Evolutionary conservation across 2,329 filamentous ascomycete genomes (phyloP).

Genomic region (Fusarium decemcellulare): DNA sequence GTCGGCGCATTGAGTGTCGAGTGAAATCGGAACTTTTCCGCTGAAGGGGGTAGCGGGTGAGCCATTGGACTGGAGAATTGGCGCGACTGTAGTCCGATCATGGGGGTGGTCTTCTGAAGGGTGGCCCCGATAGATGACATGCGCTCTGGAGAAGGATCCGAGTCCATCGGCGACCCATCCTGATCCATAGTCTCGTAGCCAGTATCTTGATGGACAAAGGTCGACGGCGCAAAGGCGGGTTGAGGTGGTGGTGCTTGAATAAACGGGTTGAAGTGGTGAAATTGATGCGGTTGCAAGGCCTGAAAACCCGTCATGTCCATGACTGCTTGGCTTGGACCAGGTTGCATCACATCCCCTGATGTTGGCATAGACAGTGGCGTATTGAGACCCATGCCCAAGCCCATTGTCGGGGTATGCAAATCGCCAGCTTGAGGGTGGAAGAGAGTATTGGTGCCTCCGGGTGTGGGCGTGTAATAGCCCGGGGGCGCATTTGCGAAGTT

Average conservation of each 20-base stretch:
- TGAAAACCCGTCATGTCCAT: constrained; percentile 80
- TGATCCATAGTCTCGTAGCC: constrained; percentile 86
- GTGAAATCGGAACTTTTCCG: constrained; percentile 88
- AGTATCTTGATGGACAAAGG: constrained; percentile 85
- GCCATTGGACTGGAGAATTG: constrained; percentile 62
- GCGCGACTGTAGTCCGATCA: constrained; percentile 70
- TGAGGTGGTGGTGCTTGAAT: constrained; percentile 70
- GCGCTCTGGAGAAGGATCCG: constrained; percentile 64
- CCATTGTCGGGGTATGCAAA: constrained; percentile 85
- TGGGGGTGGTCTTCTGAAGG: constrained; percentile 73
- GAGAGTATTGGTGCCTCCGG: constrained; percentile 83
- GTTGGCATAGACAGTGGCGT: constrained; percentile 87
- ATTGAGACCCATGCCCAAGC: constrained; percentile 81
- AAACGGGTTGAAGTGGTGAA: constrained; percentile 80
- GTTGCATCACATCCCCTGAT: constrained; percentile 75
- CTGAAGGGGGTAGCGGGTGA: constrained; percentile 65
- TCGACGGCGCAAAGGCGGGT: constrained; percentile 79
- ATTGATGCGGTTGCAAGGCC: constrained; percentile 70
- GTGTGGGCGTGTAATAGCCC: constrained; percentile 90
- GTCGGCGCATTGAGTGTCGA: constrained; percentile 93
- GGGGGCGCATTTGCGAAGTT: constrained; percentile 84
- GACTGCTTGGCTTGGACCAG: constrained; percentile 63
- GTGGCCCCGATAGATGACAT: constrained; percentile 71
- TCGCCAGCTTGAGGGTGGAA: constrained; percentile 90
- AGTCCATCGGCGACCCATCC: constrained; percentile 77